These are phyloP conservation scores for Casaregolazyma lundiana DNA, from an alignment of 1,139 yeast species.

Conservation along the genomic window DNA sequence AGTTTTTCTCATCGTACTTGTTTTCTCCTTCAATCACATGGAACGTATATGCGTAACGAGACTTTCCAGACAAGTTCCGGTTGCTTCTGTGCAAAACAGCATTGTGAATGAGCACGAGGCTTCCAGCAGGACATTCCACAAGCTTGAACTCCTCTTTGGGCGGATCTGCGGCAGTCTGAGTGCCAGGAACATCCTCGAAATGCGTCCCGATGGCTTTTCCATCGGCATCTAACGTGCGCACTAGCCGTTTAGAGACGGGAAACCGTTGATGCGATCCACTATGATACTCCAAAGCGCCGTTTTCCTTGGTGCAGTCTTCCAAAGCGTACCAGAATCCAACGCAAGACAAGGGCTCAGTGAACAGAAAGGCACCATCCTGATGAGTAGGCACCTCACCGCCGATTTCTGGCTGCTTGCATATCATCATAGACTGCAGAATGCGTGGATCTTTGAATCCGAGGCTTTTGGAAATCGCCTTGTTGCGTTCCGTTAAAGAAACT, in stretches of 20 bases:
- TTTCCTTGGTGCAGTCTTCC: constrained; percentile 62
- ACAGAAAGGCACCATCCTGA: constrained; percentile 70
- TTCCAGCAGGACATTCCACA: constrained; percentile 67
- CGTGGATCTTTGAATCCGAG: constrained; percentile 60
- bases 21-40: constrained; percentile 67
- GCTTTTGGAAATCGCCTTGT: constrained; percentile 48
- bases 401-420: constrained; percentile 70
- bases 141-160: constrained; percentile 42
- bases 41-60: constrained; percentile 75
- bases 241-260: constrained; percentile 62
- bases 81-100: constrained; percentile 70
- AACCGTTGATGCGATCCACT: constrained; percentile 67
- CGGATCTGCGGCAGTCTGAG: constrained; percentile 30
- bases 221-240: constrained; percentile 42
- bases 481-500: constrained; percentile 50
- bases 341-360: constrained; percentile 66
- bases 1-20: constrained; percentile 58
- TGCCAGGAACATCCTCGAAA: constrained; percentile 39
- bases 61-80: constrained; percentile 48
- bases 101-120: constrained; percentile 64
- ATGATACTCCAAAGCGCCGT: constrained; percentile 69
- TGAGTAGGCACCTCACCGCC: constrained; percentile 79
- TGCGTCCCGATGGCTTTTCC: constrained; percentile 52
- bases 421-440: constrained; percentile 74
- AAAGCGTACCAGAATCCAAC: constrained; percentile 81